These are phyloP conservation scores for Diplotaxis tenuifolia DNA, from an alignment of 345 rosid species.

Conservation along the genomic window DNA sequence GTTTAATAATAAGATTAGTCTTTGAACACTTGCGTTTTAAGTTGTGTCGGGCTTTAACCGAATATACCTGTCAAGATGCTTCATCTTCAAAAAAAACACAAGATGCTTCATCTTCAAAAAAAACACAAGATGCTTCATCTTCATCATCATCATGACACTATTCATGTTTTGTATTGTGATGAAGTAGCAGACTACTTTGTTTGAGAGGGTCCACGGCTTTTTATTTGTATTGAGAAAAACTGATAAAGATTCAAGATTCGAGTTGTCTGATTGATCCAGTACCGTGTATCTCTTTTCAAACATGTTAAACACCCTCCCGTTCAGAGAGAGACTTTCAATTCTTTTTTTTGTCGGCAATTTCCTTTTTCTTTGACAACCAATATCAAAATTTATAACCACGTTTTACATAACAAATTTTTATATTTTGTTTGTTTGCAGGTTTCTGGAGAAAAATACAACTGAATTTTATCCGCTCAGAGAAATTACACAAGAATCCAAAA, in stretches of 20 bases:
- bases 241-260: too few species aligned
- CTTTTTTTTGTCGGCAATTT: neutral
- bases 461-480: too few species aligned
- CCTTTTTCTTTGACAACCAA: too few species aligned
- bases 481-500: too few species aligned
- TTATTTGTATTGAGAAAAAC: conserved; percentile 8
- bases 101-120: too few species aligned
- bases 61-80: conserved; percentile 8
- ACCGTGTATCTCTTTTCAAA: neutral
- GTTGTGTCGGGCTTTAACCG: conserved; percentile 6
- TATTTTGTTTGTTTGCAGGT: neutral
- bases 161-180: conserved; percentile 13
- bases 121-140: too few species aligned
- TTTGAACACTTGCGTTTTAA: conserved; percentile 14
- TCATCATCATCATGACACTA: neutral
- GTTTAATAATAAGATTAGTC: too few species aligned
- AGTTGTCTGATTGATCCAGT: too few species aligned
- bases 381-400: neutral
- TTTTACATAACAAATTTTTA: neutral
- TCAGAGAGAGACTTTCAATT: neutral
- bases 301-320: neutral
- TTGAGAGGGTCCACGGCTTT: neutral
- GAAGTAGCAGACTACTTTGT: neutral
- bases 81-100: too few species aligned
- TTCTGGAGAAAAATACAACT: neutral